Percentiles rank a stretch among this genome's conserved stretches.
Evolutionary conservation across 1,284 basidiomycete genomes (phyloP).

Genomic region (Ustilago trichophora): DNA sequence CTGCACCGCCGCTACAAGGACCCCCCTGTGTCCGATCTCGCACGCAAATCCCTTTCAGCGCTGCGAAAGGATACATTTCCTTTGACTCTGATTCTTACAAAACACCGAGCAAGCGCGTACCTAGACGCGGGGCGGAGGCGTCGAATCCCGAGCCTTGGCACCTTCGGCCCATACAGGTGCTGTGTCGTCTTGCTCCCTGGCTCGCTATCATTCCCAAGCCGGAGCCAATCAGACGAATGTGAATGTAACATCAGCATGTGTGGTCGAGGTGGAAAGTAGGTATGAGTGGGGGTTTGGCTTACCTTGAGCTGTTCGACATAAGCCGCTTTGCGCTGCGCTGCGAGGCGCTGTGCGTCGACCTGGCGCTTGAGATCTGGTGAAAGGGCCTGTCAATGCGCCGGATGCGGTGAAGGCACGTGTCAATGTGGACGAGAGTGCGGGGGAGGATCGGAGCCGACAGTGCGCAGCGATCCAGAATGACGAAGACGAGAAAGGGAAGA

Average conservation of each 20-base stretch:
- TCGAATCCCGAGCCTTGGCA: conserved; percentile 32
- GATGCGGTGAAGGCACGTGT: neutral
- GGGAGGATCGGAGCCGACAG: no score
- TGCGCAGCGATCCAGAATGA: no score
- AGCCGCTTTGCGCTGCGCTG: conserved; percentile 51
- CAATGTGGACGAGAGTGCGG: no score
- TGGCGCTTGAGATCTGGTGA: conserved; percentile 59
- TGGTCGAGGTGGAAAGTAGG: neutral
- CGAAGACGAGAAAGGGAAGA: neutral
- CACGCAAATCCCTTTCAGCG: no score
- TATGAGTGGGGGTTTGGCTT: conserved; percentile 1
- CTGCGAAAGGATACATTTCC: no score
- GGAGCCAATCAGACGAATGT: no score
- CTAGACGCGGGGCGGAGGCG: conserved; percentile 43
- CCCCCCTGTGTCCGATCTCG: no score
- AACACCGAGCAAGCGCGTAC: no score
- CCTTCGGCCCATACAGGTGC: conserved; percentile 52
- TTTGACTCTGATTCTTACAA: no score
- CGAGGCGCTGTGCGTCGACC: conserved; percentile 50
- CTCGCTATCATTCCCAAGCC: conserved; percentile 25
- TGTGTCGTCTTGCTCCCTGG: conserved; percentile 43
- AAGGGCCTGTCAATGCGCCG: conserved; percentile 22
- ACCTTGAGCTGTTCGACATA: conserved; percentile 58
- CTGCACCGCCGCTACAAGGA: no score
- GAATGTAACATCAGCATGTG: no score